Base-by-base conservation (phyloP, 352 stramenopile species). In the Phytopythium chamaehyphon region DNA sequence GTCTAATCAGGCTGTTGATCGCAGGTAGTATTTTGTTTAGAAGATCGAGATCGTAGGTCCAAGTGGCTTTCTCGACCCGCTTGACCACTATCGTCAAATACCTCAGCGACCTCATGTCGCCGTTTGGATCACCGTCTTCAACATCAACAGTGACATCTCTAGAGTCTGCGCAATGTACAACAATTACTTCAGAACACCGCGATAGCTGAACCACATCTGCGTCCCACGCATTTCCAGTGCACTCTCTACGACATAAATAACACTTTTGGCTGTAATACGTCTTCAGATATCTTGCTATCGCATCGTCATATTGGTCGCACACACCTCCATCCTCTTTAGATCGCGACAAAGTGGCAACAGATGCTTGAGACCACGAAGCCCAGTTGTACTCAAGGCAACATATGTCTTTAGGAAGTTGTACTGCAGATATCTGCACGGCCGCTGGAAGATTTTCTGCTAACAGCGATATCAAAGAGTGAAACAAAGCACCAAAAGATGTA, bases 41-140 rank as follows among this genome's bases (percentile, higher is more conserved):
- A 22, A 90, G 79, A 6, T 88, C 76, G 18, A 74, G 39, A 37
- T 89, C 79, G 40, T 85, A 86, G 14, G 39, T 42, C 79, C 79
- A 90, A 1, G 66, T 71, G 8, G 68, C 71, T 0, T 69, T 68
- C 7, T 48, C 48, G 1, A 87, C 69, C 3, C 82, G 66, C 1
- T 62, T 76, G 24, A 93, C 35, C 0, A 90, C 47, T 2, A 93
- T 56, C 12, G 55, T 54, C 0, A 73, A 83, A 16, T 55, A 33
- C 0, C 57, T 8, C 21, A 66, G 47, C 4, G 37, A 18, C 15
- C 45, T 64, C 1, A 49, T 9, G 23, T 78, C 66, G 39, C 62
- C 54, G 5, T 56, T 44, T 0, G 11, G 0, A 12, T 49, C 16
- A 14, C 8, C 26, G 6, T 38, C 43, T 10, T 8, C 26, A 3